A percentile compares a stretch with the other conserved stretches of the same genome.
Conservation (phyloP, 164 flowering plant genomes). For the Vitis labrusca region DNA sequence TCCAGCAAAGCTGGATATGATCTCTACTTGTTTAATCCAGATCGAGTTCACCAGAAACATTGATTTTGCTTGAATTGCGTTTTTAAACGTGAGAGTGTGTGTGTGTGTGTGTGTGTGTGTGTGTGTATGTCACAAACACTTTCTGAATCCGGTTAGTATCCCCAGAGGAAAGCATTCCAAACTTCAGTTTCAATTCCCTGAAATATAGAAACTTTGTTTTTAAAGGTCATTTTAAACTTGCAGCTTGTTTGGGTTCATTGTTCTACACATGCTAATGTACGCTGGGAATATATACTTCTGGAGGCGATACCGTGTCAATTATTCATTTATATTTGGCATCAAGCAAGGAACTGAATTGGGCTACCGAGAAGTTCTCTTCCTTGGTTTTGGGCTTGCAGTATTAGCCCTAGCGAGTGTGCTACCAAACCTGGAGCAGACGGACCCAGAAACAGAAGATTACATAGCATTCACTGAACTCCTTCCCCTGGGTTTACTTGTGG, state of each 20-base stretch:
- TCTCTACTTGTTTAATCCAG: no score
- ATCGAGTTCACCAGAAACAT: no score
- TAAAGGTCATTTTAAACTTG: constrained; percentile 5
- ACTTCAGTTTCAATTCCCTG: no score
- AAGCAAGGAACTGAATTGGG: constrained; percentile 63
- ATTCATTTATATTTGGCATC: constrained; percentile 73
- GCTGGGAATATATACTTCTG: constrained; percentile 55
- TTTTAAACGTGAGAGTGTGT: no score
- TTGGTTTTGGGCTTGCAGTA: constrained; percentile 38
- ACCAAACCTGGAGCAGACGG: constrained; percentile 57
- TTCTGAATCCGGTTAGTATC: no score
- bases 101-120: no score
- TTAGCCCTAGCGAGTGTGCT: constrained; percentile 53
- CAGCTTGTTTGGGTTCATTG: constrained; percentile 63
- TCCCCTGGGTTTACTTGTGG: constrained; percentile 41
- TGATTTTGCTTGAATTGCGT: no score
- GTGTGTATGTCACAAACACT: no score
- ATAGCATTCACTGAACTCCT: constrained; percentile 44
- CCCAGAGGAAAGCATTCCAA: no score
- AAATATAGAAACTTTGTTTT: not conserved
- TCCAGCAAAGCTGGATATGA: no score
- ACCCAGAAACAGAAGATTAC: constrained; percentile 39
- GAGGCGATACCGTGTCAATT: constrained; percentile 63
- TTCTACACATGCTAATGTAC: constrained; percentile 63
- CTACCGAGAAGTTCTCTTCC: constrained; percentile 51